Evolutionary conservation across 192 early-diverging fungal species (phyloP).

Genomic region (Backusella macrospora): DNA sequence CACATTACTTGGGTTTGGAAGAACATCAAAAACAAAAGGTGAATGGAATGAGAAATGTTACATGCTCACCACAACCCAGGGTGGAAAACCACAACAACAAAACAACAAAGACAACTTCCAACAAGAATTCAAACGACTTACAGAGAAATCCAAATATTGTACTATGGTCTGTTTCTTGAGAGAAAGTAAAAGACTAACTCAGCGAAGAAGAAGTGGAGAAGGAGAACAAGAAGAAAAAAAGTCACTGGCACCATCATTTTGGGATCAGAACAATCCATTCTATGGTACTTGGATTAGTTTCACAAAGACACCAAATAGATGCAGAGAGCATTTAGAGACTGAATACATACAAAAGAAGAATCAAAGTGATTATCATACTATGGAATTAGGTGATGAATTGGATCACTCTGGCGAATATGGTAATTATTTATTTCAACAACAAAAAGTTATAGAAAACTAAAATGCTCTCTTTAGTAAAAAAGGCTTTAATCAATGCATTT

Average conservation of each 20-base stretch:
- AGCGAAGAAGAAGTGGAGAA: conserved; percentile 19
- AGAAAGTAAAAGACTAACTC: conserved; percentile 18
- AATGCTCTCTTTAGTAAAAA: conserved; percentile 23
- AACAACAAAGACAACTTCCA: neutral
- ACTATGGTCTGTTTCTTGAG: conserved; percentile 44
- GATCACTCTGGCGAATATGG: conserved; percentile 31
- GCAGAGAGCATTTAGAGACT: conserved; percentile 29
- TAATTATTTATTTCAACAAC: neutral
- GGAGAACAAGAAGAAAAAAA: conserved; percentile 14
- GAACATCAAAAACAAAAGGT: neutral
- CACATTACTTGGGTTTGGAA: conserved; percentile 6
- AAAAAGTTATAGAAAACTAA: neutral
- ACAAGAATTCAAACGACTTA: conserved; percentile 24
- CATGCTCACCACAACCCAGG: conserved; percentile 14
- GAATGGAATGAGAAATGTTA: conserved; percentile 41
- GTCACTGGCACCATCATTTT: neutral
- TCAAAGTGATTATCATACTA: conserved; percentile 31
- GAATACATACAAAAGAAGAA: conserved; percentile 28
- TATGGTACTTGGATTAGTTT: conserved; percentile 38
- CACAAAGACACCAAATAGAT: conserved; percentile 24
- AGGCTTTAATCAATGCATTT: conserved; percentile 36
- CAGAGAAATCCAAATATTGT: conserved; percentile 24
- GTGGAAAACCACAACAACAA: neutral
- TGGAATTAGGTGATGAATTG: conserved; percentile 41
- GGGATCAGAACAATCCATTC: conserved; percentile 32